Conservation (phyloP, 768 basidiomycete species). For the Leccinum subgranulosum region DNA sequence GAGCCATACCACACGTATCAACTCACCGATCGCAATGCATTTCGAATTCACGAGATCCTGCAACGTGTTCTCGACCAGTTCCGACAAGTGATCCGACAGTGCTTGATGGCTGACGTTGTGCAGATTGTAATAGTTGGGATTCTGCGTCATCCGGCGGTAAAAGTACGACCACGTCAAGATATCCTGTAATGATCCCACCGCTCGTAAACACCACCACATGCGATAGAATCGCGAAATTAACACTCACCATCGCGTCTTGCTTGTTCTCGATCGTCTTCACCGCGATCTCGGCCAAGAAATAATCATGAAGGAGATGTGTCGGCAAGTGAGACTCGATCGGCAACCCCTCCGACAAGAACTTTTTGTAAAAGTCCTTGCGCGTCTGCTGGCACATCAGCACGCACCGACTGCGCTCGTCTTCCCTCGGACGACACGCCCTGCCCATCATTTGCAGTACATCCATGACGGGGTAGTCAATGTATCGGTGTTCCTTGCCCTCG, state of each 20-base stretch:
- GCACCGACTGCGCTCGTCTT: conserved; percentile 89
- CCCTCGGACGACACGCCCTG: conserved; percentile 85
- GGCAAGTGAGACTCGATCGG: conserved; percentile 96
- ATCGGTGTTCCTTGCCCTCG: conserved; percentile 97
- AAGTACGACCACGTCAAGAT: conserved; percentile 99
- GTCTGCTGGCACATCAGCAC: conserved; percentile 98
- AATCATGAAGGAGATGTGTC: conserved; percentile 88
- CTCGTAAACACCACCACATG: not conserved
- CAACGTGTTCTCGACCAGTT: conserved; percentile 91
- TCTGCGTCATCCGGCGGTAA: conserved; percentile 96
- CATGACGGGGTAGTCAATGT: conserved; percentile 97
- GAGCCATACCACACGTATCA: conserved; percentile 11
- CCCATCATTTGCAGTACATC: conserved; percentile 99
- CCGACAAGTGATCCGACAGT: conserved; percentile 92
- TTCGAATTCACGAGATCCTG: conserved; percentile 92
- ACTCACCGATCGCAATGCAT: conserved; percentile 81
- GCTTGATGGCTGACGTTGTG: conserved; percentile 96
- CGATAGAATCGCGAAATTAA: not conserved
- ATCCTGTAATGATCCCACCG: conserved; percentile 48
- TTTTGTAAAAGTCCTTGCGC: conserved; percentile 98
- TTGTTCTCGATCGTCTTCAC: conserved; percentile 99
- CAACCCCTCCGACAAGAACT: conserved; percentile 94
- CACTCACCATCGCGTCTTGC: conserved; percentile 87
- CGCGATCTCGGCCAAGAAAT: conserved; percentile 97
- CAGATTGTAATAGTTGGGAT: conserved; percentile 92